A percentile compares a stretch with the other conserved stretches of the same genome.
Evolutionary conservation across 2,329 filamentous ascomycete species (phyloP).

Genomic region (Aspergillus clavatus): DNA sequence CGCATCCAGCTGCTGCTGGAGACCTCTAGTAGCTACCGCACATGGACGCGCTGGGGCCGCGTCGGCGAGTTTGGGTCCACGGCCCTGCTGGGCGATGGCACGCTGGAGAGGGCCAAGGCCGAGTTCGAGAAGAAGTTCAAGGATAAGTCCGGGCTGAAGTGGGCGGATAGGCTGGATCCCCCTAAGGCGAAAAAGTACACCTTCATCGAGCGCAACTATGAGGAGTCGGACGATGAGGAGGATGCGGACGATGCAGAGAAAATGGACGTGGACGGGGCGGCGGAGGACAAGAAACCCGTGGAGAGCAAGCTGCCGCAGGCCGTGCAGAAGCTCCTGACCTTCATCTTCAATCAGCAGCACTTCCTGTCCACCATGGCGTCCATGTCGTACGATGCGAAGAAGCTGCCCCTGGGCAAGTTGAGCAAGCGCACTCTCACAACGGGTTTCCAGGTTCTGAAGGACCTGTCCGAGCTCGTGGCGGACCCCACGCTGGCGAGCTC

Average conservation of each 20-base stretch:
- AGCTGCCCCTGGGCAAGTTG: conserved; percentile 78
- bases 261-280: conserved; percentile 32
- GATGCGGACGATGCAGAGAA: conserved; percentile 31
- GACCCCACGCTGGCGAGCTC: conserved; percentile 45
- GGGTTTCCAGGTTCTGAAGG: conserved; percentile 73
- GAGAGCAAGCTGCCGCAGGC: conserved; percentile 56
- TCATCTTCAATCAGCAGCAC: conserved; percentile 77
- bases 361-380: conserved; percentile 54
- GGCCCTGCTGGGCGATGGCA: conserved; percentile 37
- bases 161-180: conserved; percentile 43
- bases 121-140: conserved; percentile 55
- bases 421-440: conserved; percentile 70
- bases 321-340: conserved; percentile 65
- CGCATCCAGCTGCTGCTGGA: conserved; percentile 58
- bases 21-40: conserved; percentile 42
- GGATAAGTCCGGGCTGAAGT: conserved; percentile 50
- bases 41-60: conserved; percentile 77
- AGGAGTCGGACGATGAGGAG: conserved; percentile 50
- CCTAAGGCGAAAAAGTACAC: conserved; percentile 63
- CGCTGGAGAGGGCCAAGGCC: conserved; percentile 36
- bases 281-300: conserved; percentile 35
- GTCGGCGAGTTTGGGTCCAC: conserved; percentile 55
- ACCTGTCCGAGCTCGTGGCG: conserved; percentile 64
- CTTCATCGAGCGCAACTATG: conserved; percentile 75
- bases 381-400: conserved; percentile 51